These are phyloP conservation scores for Cladosporium oxysporum DNA, from an alignment of 2,329 filamentous ascomycete genomes.

Conservation along the genomic window DNA sequence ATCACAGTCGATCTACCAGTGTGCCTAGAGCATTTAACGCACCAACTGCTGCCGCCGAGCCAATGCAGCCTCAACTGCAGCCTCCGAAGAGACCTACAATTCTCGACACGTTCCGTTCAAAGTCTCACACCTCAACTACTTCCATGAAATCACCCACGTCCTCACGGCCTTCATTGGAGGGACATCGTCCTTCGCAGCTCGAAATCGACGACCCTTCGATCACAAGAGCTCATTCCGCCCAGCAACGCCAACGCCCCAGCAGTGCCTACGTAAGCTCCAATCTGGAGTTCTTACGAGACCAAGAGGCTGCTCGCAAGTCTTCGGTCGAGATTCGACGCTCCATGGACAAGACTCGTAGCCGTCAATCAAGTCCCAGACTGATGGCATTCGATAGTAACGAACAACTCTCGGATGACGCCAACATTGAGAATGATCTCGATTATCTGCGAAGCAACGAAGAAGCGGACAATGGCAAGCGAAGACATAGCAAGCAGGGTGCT, in stretches of 20 bases:
- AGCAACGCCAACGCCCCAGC: conserved; percentile 68
- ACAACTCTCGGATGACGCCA: conserved; percentile 56
- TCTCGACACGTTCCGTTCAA: conserved; percentile 50
- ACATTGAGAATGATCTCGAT: conserved; percentile 77
- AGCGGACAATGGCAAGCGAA: conserved; percentile 52
- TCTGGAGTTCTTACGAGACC: conserved; percentile 78
- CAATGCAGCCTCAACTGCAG: conserved; percentile 39
- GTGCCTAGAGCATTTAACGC: conserved; percentile 49
- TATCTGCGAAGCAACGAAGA: conserved; percentile 76
- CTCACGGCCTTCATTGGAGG: conserved; percentile 71
- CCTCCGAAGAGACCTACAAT: conserved; percentile 42
- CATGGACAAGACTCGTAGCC: conserved; percentile 18
- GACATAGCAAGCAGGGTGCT: conserved; percentile 57
- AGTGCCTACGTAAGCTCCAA: conserved; percentile 84
- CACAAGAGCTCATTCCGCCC: conserved; percentile 63
- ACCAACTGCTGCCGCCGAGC: conserved; percentile 39
- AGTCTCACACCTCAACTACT: conserved; percentile 50
- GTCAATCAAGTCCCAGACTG: conserved; percentile 17
- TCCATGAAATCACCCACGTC: conserved; percentile 56
- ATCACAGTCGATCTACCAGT: conserved; percentile 51
- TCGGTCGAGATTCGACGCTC: conserved; percentile 13
- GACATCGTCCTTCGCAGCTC: conserved; percentile 62
- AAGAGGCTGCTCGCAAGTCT: conserved; percentile 58
- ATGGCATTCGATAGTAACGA: conserved; percentile 31
- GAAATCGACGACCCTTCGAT: conserved; percentile 59